phyloP scores from a whole-genome alignment of 495 filamentous ascomycete genomes.

The Aspergillus nidulans region DNA sequence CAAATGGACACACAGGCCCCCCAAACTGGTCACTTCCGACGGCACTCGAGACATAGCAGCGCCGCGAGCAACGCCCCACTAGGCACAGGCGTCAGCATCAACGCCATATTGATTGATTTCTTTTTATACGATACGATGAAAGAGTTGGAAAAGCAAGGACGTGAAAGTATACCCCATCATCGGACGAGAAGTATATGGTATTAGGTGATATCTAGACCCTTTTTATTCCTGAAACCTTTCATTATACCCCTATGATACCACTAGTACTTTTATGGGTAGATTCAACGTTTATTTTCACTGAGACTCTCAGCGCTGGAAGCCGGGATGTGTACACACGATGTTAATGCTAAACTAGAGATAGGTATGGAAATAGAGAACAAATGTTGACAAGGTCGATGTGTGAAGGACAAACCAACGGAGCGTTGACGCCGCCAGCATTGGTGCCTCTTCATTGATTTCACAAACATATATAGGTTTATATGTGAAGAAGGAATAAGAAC shows the following conservation, averaged over 20 bases:
- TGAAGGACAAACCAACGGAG: too few relatives aligned
- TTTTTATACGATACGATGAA: slow-evolving; percentile 95
- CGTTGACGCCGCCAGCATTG: too few relatives aligned
- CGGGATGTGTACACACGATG: background rate
- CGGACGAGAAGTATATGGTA: slow-evolving; percentile 96
- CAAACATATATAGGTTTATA: too few relatives aligned
- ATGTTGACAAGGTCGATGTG: too few relatives aligned
- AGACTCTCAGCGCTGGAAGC: slow-evolving; percentile 8
- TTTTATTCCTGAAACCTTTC: background rate
- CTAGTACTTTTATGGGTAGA: background rate
- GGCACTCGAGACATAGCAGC: slow-evolving; percentile 13
- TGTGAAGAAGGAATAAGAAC: too few relatives aligned
- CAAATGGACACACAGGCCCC: background rate
- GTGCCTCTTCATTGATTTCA: too few relatives aligned
- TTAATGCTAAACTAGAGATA: background rate
- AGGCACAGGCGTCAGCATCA: slow-evolving; percentile 46
- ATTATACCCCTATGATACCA: slow-evolving; percentile 8
- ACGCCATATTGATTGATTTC: slow-evolving; percentile 93
- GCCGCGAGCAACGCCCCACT: background rate
- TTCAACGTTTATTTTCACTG: background rate
- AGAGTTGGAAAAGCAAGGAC: slow-evolving; percentile 56
- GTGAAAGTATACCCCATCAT: slow-evolving; percentile 78
- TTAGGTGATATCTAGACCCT: slow-evolving; percentile 34
- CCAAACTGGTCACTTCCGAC: slow-evolving; percentile 11
- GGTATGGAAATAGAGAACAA: slow-evolving; percentile 2